Evolutionary conservation across 352 stramenopile genomes (phyloP), one percentile per base, ranked within the genome.

Genomic region (Globisporangium camurandrum): DNA sequence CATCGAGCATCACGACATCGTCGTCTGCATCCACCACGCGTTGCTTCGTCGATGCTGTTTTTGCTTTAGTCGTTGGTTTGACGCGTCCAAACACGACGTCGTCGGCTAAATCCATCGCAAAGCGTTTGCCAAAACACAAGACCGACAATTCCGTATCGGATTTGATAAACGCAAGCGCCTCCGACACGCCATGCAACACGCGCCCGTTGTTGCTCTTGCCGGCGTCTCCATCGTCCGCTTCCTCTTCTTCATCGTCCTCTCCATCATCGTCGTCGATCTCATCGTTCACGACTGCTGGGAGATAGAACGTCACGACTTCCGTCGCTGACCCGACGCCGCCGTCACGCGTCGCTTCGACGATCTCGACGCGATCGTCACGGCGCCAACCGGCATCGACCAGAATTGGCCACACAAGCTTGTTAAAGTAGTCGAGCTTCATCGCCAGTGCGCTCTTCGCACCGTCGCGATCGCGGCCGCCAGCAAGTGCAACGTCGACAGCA

Each of bases 381-480:
- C 40, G 75, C 83, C 83, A 94, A 8, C 81, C 81, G 64, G 83
- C 66, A 20, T 86, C 75, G 16, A 64, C 69, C 10, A 94, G 49
- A 30, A 88, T 79, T 10, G 83, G 83, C 74, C 82, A 92, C 44
- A 94, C 68, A 1, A 90, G 57, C 19, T 82, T 69, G 52, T 88
- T 77, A 24, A 94, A 94, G 37, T 88, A 86, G 34, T 92, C 74
- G 41, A 71, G 62, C 36, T 78, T 47, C 7, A 62, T 33, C 41
- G 61, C 47, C 50, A 61, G 81, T 53, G 69, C 54, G 12, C 37
- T 23, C 19, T 45, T n/a, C n/a, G n/a, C 37, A 27, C 34, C n/a
- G 20, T 50, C 51, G 8, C 12, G 19, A 20, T 28, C n/a, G 17
- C n/a, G 23, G 45, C 45, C 38, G 34, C 54, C 26, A 40, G 19